phyloP scores from a whole-genome alignment of 495 filamentous ascomycete genomes.

The Friedmanniomyces endolithicus region DNA sequence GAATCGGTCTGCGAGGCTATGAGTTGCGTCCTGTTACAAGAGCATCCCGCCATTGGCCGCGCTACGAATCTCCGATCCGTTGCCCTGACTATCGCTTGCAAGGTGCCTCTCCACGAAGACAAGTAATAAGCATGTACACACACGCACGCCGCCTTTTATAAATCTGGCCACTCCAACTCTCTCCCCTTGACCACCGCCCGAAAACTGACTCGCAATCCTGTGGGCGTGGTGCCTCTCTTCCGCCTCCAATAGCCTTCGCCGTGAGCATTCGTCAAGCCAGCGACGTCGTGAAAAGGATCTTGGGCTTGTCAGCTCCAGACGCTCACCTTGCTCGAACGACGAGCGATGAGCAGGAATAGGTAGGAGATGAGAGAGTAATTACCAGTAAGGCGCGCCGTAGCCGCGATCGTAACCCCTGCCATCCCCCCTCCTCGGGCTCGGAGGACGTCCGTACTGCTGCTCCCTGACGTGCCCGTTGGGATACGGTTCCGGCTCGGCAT shows the following conservation, averaged over 20 bases:
- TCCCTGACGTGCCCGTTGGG: conserved; percentile 45
- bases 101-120: neutral
- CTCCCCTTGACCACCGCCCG: neutral
- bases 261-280: neutral
- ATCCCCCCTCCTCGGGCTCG: conserved; percentile 27
- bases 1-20: too few relatives aligned
- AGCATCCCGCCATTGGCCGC: too few relatives aligned
- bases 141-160: neutral
- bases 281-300: neutral
- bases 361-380: neutral
- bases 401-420: conserved; percentile 27
- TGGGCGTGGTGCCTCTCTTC: neutral
- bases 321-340: neutral
- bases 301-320: neutral
- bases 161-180: neutral
- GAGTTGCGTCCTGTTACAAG: too few relatives aligned
- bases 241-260: neutral
- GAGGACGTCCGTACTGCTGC: conserved; percentile 39
- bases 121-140: neutral
- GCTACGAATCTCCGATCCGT: too few relatives aligned
- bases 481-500: conserved; percentile 49
- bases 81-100: too few relatives aligned
- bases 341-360: neutral
- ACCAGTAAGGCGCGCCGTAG: conserved; percentile 26
- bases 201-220: neutral